Percentiles rank a stretch among this genome's conserved stretches.
These are phyloP conservation scores for Omphalotus guepiniiformis DNA, from an alignment of 768 basidiomycete species.

Conservation along the genomic window DNA sequence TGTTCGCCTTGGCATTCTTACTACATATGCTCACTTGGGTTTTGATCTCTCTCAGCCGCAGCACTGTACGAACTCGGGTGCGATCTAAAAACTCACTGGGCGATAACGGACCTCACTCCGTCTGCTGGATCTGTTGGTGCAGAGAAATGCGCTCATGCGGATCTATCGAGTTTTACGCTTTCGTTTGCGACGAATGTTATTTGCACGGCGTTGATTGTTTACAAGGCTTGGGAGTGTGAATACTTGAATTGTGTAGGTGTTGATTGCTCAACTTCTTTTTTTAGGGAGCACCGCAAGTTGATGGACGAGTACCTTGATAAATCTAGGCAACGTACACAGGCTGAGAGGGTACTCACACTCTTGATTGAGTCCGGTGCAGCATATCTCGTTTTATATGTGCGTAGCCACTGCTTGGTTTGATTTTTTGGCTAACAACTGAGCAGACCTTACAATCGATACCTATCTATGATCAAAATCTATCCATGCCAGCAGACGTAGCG, in stretches of 20 bases:
- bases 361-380: slow-evolving; percentile 25
- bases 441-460: slow-evolving; percentile 27
- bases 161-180: slow-evolving; percentile 25
- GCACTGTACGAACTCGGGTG: slow-evolving; percentile 27
- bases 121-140: slow-evolving; percentile 23
- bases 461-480: slow-evolving; percentile 23
- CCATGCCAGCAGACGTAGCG: slow-evolving; percentile 17
- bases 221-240: slow-evolving; percentile 19
- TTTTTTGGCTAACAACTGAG: not conserved
- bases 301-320: slow-evolving; percentile 22
- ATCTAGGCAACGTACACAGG: slow-evolving; percentile 22
- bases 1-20: not conserved
- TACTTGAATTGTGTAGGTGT: not conserved
- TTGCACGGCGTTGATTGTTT: slow-evolving; percentile 25
- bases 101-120: slow-evolving; percentile 18
- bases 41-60: slow-evolving; percentile 15
- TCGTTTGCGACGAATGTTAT: slow-evolving; percentile 27
- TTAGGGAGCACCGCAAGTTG: slow-evolving; percentile 20
- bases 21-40: not conserved
- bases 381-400: slow-evolving; percentile 25
- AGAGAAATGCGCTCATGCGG: slow-evolving; percentile 20
- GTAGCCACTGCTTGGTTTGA: slow-evolving; percentile 1
- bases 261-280: not conserved
- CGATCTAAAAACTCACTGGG: slow-evolving; percentile 23
- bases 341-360: slow-evolving; percentile 23